Evolutionary conservation across 306 rosid species (phyloP).

Genomic region (Delonix regia): DNA sequence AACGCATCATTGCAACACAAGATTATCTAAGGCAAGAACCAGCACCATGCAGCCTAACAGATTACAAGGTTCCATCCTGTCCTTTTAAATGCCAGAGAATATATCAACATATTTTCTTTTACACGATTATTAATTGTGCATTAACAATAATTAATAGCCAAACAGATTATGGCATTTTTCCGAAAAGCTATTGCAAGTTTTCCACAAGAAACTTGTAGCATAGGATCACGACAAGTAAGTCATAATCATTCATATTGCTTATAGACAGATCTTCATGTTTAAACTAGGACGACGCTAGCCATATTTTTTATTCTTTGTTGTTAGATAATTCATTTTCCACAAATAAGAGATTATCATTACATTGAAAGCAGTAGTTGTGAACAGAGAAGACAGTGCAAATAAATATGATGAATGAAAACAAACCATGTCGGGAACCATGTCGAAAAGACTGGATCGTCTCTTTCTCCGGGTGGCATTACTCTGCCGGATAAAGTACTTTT

Average conservation of each 20-base stretch:
- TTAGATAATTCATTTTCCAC: background rate
- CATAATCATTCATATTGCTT: constrained; percentile 5
- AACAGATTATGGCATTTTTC: background rate
- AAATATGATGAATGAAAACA: constrained; percentile 46
- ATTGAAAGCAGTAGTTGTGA: background rate
- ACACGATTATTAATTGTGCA: background rate
- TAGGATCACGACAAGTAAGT: background rate
- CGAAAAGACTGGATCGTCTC: constrained; percentile 98
- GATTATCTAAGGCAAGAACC: constrained; percentile 20
- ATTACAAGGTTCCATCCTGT: constrained; percentile 11
- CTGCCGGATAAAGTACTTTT: constrained; percentile 91
- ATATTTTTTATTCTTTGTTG: background rate
- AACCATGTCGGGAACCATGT: constrained; percentile 87
- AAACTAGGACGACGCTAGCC: constrained; percentile 5
- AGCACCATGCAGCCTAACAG: constrained; percentile 7
- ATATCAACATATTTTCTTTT: constrained; percentile 11
- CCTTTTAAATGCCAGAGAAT: constrained; percentile 2
- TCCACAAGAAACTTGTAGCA: constrained; percentile 16
- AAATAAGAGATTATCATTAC: background rate
- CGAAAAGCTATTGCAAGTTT: background rate
- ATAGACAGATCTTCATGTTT: constrained; percentile 13
- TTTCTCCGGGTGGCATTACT: constrained; percentile 80
- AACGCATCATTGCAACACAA: background rate
- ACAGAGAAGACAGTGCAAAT: constrained; percentile 1
- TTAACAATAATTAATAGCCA: constrained; percentile 9